phyloP scores from a whole-genome alignment of 2,329 filamentous ascomycete species.

The Xylariaceae sp. region DNA sequence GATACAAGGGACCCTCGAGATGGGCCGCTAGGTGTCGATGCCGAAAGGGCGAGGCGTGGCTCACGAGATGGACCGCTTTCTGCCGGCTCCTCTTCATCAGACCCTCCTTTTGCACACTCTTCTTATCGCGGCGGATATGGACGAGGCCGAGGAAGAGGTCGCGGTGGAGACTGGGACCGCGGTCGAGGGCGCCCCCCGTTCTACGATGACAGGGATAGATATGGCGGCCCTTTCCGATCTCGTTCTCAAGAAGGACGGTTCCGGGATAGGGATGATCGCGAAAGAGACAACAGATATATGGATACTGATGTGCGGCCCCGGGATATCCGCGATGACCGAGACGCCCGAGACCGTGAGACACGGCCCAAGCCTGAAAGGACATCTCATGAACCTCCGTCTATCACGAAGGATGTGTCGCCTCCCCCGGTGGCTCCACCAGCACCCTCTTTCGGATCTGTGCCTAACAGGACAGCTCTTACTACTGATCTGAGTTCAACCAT shows the following conservation, averaged over 20 bases:
- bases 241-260: conserved; percentile 63
- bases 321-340: conserved; percentile 51
- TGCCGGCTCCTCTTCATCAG: conserved; percentile 66
- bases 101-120: conserved; percentile 55
- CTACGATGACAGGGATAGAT: conserved; percentile 59
- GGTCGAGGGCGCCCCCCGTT: conserved; percentile 48
- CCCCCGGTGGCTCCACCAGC: conserved; percentile 56
- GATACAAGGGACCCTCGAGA: conserved; percentile 50
- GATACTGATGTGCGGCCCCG: conserved; percentile 37
- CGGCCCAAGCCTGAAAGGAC: conserved; percentile 50
- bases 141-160: conserved; percentile 50
- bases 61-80: conserved; percentile 72
- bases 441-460: conserved; percentile 54
- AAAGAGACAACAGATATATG: conserved; percentile 34
- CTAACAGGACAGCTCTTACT: conserved; percentile 40
- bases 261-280: conserved; percentile 45
- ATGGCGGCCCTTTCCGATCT: conserved; percentile 48
- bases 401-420: conserved; percentile 51
- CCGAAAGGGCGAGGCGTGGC: conserved; percentile 61
- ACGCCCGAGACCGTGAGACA: conserved; percentile 33
- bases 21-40: conserved; percentile 59
- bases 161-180: conserved; percentile 48
- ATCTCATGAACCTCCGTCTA: conserved; percentile 46
- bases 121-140: conserved; percentile 53
- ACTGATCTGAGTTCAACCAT: conserved; percentile 35